These are phyloP conservation scores for Persicaria tinctoria DNA, from an alignment of 148 eudicot genomes.

Conservation along the genomic window DNA sequence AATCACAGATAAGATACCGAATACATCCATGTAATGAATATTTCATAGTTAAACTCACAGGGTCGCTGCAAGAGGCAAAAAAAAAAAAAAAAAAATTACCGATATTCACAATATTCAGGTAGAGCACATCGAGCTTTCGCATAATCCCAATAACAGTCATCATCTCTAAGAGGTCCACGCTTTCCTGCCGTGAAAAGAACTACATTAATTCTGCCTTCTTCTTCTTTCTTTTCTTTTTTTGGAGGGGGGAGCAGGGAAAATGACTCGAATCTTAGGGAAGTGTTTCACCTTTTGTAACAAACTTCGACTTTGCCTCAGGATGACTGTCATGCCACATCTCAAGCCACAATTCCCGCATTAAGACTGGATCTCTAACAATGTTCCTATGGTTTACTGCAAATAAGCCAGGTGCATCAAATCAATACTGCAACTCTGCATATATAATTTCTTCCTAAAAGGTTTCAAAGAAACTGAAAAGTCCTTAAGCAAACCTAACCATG, in stretches of 20 bases:
- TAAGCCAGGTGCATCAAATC: constrained; percentile 10
- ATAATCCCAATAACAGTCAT: constrained; percentile 95
- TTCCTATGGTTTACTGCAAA: constrained; percentile 78
- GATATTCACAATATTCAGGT: constrained; percentile 91
- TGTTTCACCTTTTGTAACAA: constrained; percentile 72
- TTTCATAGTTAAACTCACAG: no score
- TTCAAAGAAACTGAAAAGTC: neutral
- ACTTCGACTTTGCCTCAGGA: constrained; percentile 63
- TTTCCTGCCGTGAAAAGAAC: constrained; percentile 35
- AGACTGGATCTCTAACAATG: constrained; percentile 75
- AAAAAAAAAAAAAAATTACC: constrained; percentile 24
- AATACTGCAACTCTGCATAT: neutral
- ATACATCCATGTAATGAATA: neutral
- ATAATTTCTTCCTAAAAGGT: neutral
- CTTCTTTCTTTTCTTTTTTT: no score
- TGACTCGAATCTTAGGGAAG: neutral
- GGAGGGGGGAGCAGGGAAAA: neutral
- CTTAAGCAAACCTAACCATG: neutral
- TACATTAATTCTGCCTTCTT: no score
- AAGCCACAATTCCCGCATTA: constrained; percentile 98
- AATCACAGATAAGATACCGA: constrained; percentile 4
- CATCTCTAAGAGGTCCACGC: constrained; percentile 91
- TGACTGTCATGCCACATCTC: constrained; percentile 98
- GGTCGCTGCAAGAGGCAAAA: no score
- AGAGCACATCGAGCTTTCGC: constrained; percentile 98